Evolutionary conservation across 129 eudicot genomes (phyloP).

Genomic region (Ambrosia trifida): DNA sequence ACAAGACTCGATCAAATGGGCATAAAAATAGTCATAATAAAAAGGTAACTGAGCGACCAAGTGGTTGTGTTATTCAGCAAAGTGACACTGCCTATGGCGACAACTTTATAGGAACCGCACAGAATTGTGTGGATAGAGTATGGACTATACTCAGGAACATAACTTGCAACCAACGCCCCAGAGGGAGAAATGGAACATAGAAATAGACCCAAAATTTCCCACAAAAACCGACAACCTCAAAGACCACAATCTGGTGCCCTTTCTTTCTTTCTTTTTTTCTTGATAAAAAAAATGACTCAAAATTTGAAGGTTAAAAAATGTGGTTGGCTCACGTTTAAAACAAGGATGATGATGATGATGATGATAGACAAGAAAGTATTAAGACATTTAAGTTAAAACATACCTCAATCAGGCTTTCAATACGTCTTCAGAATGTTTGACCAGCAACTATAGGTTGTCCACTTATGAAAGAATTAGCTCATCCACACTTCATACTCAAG

Average conservation of each 20-base stretch:
- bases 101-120: not conserved
- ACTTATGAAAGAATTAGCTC: constrained; percentile 19
- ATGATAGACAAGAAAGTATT: constrained; percentile 21
- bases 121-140: not conserved
- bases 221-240: not conserved
- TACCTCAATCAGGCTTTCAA: constrained; percentile 51
- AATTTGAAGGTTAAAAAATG: not conserved
- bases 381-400: constrained; percentile 34
- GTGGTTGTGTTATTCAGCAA: not conserved
- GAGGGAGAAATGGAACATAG: not conserved
- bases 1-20: not conserved
- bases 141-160: constrained; percentile 1
- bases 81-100: not conserved
- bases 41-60: not conserved
- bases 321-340: constrained; percentile 7
- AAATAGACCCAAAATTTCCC: not conserved
- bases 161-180: not conserved
- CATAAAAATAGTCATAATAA: not conserved
- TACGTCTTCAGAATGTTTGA: constrained; percentile 39
- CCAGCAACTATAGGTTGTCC: constrained; percentile 46
- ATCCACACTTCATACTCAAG: constrained; percentile 31
- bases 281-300: not conserved
- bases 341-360: not conserved
- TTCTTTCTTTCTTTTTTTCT: not conserved
- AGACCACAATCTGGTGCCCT: constrained; percentile 12